Conservation (phyloP, 2,329 filamentous ascomycete genomes). For the Aspergillus sp. region DNA sequence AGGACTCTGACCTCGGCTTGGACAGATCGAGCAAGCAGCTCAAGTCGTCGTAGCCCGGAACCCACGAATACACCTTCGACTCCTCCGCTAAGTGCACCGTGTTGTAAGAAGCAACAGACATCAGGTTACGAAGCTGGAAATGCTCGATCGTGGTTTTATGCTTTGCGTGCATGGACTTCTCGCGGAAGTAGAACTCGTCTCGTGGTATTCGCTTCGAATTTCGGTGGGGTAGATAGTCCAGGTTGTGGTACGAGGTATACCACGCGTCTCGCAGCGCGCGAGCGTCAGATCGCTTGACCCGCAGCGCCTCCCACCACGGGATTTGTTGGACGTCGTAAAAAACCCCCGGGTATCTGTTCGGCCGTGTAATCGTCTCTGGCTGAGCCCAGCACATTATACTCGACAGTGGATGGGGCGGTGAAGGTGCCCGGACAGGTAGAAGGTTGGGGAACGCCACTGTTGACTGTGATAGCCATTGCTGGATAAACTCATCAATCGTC, state of each 20-base stretch:
- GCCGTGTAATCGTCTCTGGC: slow-evolving; percentile 23
- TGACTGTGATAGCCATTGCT: slow-evolving; percentile 30
- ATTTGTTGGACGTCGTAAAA: slow-evolving; percentile 35
- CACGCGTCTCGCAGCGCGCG: slow-evolving; percentile 30
- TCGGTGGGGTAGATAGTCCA: slow-evolving; percentile 19
- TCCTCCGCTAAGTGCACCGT: slow-evolving; percentile 46
- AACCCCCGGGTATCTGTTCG: slow-evolving; percentile 15
- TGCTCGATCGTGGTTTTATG: slow-evolving; percentile 45
- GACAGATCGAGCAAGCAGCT: slow-evolving; percentile 42
- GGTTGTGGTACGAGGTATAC: slow-evolving; percentile 34
- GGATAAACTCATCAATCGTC: slow-evolving; percentile 35
- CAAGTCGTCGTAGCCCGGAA: slow-evolving; percentile 35
- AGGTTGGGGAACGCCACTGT: slow-evolving; percentile 10
- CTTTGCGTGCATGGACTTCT: slow-evolving; percentile 40
- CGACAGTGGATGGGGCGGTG: slow-evolving; percentile 20
- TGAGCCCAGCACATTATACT: slow-evolving; percentile 27
- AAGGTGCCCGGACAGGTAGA: slow-evolving; percentile 8
- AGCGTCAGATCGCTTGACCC: slow-evolving; percentile 28
- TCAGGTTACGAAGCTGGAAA: slow-evolving; percentile 51
- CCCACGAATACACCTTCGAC: slow-evolving; percentile 41
- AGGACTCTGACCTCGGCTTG: slow-evolving; percentile 29
- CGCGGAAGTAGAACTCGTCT: slow-evolving; percentile 40
- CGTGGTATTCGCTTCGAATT: slow-evolving; percentile 24
- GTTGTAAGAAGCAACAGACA: slow-evolving; percentile 46
- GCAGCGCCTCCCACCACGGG: slow-evolving; percentile 29